Conservation (phyloP, 2,329 filamentous ascomycete species). For the Botrytis fragariae region DNA sequence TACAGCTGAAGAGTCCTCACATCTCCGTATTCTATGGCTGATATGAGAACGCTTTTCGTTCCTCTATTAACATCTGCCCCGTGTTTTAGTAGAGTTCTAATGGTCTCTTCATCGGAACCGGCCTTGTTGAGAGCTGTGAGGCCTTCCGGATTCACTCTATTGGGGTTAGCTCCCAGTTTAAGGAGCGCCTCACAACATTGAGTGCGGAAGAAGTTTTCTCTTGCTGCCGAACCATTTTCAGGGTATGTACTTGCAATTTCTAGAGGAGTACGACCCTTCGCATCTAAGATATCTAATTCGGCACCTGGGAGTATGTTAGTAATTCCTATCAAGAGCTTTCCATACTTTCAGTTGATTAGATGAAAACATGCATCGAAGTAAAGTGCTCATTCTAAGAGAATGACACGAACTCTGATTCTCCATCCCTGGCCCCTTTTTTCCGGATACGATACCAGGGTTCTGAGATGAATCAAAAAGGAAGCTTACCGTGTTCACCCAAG, state of each 20-base stretch:
- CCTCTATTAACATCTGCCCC: conserved; percentile 37
- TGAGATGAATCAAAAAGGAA: background rate
- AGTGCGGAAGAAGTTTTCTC: background rate
- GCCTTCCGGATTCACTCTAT: background rate
- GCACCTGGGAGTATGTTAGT: conserved; percentile 15
- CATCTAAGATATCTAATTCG: conserved; percentile 30
- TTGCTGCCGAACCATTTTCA: background rate
- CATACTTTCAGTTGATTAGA: too few species aligned
- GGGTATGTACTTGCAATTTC: conserved; percentile 13
- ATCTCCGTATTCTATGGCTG: background rate
- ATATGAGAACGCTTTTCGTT: background rate
- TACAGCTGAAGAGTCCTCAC: background rate
- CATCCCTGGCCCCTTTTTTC: too few species aligned
- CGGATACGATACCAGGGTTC: too few species aligned
- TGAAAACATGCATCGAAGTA: too few species aligned
- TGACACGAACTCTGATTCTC: background rate
- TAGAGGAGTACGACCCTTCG: conserved; percentile 25
- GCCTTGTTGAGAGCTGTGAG: conserved; percentile 2
- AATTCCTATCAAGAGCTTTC: background rate
- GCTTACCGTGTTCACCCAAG: conserved; percentile 29
- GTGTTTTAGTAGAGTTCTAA: conserved; percentile 35
- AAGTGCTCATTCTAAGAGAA: background rate
- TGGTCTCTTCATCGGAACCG: conserved; percentile 18
- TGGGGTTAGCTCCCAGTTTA: conserved; percentile 20
- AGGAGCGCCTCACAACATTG: conserved; percentile 16